Evolutionary conservation across 495 filamentous ascomycete species (phyloP), one percentile per base, ranked within the genome.

Genomic region (Annulohypoxylon stygium): DNA sequence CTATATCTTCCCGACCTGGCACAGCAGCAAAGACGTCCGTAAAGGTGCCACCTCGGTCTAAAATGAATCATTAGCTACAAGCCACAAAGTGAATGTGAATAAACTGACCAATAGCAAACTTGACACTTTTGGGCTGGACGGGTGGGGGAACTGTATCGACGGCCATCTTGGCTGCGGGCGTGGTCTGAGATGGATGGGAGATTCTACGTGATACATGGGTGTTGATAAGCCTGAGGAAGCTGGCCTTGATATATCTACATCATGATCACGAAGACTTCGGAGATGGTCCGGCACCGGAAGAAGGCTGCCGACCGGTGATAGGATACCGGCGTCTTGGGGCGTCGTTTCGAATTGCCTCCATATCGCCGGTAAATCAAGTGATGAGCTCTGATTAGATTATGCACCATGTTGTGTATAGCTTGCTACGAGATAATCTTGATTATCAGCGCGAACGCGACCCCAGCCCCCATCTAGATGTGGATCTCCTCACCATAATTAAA

Each of bases 21-120:
- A 67, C 59, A 33, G 90, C 89, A 47, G 90, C 90, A 45, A 92
- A 88, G 75, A 89, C 90, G 76, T 91, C 90, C 55, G 90, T 91
- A 77, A 93, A 93, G 23, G 90, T 93, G 72, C 91, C 91, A 62
- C 90, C 90, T 39, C 90, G 87, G 78, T 89, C 87, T 73, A 25
- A 9, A 7, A 16, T 18, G 47, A 48, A 25, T 39, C 2, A 43
- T 73, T 65, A 73, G 61, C 47, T 65, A 5, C 23, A 61, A 39
- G 34, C 37, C 54, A 57, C 53, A 14, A 39, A 51, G 12, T 18
- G 50, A 39, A 25, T 33, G 9, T 34, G 8, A n/a, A 39, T 69
- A 9, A 26, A 73, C 71, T 57, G 10, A 70, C 71, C 67, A 45
- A 74, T 74, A 30, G 71, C 71, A 30, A 70, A 74, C 30, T 63